Percentiles rank a stretch among this genome's conserved stretches.
Conservation (phyloP, 352 stramenopile genomes). For the Sclerospora graminicola region DNA sequence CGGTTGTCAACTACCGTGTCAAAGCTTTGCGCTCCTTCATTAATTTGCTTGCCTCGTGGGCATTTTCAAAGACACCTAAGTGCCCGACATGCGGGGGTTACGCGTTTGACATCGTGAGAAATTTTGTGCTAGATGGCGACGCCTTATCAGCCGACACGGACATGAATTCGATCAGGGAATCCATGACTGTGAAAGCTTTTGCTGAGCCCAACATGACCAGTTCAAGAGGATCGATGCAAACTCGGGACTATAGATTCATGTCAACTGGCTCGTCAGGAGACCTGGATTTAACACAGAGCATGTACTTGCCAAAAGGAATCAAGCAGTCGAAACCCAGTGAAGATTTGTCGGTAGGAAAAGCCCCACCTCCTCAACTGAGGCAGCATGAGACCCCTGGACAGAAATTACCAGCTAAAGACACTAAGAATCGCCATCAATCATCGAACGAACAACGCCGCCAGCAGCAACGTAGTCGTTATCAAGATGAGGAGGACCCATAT, state of each 20-base stretch:
- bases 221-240: conserved; percentile 15
- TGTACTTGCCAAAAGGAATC: conserved; percentile 9
- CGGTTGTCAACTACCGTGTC: conserved; percentile 78
- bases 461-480: conserved; percentile 6
- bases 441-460: conserved; percentile 2
- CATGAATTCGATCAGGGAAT: conserved; percentile 63
- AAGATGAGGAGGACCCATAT: conserved; percentile 33
- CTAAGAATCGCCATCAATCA: neutral
- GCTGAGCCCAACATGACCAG: conserved; percentile 18
- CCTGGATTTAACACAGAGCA: conserved; percentile 24
- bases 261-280: conserved; percentile 25
- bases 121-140: conserved; percentile 56
- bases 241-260: conserved; percentile 45
- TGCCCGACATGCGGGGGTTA: conserved; percentile 75
- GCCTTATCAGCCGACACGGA: conserved; percentile 38
- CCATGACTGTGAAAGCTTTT: conserved; percentile 52
- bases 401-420: conserved; percentile 4
- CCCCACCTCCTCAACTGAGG: neutral
- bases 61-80: conserved; percentile 76
- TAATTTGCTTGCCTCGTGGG: conserved; percentile 68
- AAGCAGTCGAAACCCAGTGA: conserved; percentile 1
- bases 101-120: conserved; percentile 70
- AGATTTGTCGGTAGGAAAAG: conserved; percentile 1
- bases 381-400: conserved; percentile 1
- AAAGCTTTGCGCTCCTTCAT: conserved; percentile 79